Base-by-base conservation (phyloP, 768 basidiomycete genomes). In the Lyophyllum shimeji region DNA sequence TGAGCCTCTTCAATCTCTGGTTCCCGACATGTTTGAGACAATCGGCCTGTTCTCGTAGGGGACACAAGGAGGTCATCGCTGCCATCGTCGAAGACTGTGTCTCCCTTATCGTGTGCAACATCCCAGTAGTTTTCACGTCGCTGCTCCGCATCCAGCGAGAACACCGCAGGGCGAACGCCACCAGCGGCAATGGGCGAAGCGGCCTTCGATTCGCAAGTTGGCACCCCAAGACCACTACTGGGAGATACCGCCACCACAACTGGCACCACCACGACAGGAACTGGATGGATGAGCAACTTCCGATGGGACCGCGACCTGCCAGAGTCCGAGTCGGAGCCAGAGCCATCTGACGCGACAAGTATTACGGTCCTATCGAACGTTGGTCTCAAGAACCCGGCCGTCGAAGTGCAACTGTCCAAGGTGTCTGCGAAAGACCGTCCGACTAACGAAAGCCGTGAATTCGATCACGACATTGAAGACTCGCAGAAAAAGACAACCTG, bases 31-130 rank as follows among this genome's bases (percentile, higher is more conserved):
- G 11, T 7, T 21, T 21, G 18, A 34, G 15, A 27, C n/a, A 31
- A 12, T 13, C 13, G 9, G 31, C 9, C 29, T 24, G 20, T 20
- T 52, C 15, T 11, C 3, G 31, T 37, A 60, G 68, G 20, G 69
- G 68, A 3, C 57, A 58, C 7, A 60, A 65, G 44, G 69, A 73
- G 23, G 54, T 75, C 7, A 69, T 77, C 27, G 67, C 76, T 0
- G 79, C 76, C 3, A 55, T 79, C 8, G 68, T 80, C 18, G 82
- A 83, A 71, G 70, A 71, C 53, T 62, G 63, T 49, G 58, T 71
- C 23, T 73, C 74, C 13, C 65, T 77, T 1, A 67, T 75, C 25
- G 76, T 77, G 8, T 73, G 71, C 59, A 76, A 74, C 49, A 59
- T 76, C 21, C 76, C 77, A 0, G 69, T 76, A 13, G 64, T 76